phyloP scores from a whole-genome alignment of 2,329 filamentous ascomycete genomes.

The Dendrostoma leiphaemia region DNA sequence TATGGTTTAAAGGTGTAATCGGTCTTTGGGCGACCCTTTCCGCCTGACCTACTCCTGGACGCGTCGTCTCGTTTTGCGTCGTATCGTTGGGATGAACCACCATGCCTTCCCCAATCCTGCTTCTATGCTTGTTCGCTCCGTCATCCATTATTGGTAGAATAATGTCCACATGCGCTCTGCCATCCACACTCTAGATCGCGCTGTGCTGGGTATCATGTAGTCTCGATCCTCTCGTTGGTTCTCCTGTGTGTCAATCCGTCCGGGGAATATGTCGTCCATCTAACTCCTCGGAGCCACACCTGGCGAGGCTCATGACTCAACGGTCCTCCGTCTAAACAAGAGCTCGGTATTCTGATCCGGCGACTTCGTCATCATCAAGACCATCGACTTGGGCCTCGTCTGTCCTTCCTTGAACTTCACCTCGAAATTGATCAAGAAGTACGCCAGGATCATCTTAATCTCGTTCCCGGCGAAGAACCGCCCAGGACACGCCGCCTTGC shows the following conservation, averaged over 20 bases:
- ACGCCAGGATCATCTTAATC: conserved; percentile 43
- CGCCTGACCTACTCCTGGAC: neutral
- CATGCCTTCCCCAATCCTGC: neutral
- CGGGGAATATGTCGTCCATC: neutral
- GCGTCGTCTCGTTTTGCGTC: neutral
- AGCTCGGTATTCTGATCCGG: conserved; percentile 39
- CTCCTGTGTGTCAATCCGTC: neutral
- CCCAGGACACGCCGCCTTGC: conserved; percentile 47
- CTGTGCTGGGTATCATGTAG: conserved; percentile 5
- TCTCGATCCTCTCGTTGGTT: neutral
- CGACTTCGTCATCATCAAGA: conserved; percentile 39
- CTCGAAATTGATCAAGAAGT: conserved; percentile 42
- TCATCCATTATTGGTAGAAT: neutral
- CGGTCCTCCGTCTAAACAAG: conserved; percentile 36
- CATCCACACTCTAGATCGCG: neutral
- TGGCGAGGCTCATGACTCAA: conserved; percentile 16
- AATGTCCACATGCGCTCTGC: neutral
- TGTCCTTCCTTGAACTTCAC: conserved; percentile 37
- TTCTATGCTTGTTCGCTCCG: neutral
- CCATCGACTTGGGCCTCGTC: conserved; percentile 36
- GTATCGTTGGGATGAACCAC: neutral
- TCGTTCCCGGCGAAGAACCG: conserved; percentile 46
- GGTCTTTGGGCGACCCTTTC: neutral
- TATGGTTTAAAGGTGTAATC: neutral
- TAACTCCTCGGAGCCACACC: no score